These are phyloP conservation scores for Glycyrrhiza uralensis DNA, from an alignment of 306 rosid genomes.

Conservation along the genomic window DNA sequence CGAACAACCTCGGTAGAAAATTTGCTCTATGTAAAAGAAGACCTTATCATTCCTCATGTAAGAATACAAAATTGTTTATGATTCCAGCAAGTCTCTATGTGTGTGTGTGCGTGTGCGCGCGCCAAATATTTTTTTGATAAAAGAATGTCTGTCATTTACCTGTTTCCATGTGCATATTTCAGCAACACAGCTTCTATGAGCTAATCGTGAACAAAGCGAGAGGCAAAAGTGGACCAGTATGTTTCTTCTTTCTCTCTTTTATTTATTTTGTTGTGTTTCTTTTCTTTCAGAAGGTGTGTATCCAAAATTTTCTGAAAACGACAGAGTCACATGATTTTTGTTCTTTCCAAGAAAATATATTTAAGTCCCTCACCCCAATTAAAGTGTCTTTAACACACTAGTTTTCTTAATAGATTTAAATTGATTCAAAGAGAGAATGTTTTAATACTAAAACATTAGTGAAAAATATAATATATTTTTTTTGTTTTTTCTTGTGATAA, in stretches of 20 bases:
- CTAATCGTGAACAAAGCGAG: constrained; percentile 87
- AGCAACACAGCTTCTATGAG: constrained; percentile 98
- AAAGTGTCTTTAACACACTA: no score
- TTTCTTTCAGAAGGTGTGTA: background rate
- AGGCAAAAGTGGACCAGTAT: constrained; percentile 98
- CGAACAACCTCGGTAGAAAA: constrained; percentile 95
- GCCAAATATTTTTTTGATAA: background rate
- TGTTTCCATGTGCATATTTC: constrained; percentile 36
- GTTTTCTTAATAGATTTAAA: no score
- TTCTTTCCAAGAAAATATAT: background rate
- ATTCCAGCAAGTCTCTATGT: background rate
- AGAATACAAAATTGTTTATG: constrained; percentile 11
- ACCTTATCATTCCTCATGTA: constrained; percentile 96
- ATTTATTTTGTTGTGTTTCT: no score
- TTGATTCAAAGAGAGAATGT: background rate
- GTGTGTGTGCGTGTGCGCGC: background rate
- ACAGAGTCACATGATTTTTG: background rate
- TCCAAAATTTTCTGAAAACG: background rate
- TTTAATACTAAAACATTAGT: background rate
- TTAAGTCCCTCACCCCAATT: background rate
- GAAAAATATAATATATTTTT: no score
- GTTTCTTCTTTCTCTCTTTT: constrained; percentile 7
- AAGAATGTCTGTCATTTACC: constrained; percentile 2
- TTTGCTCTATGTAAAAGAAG: constrained; percentile 94
- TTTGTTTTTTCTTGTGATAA: no score